Evolutionary conservation across 2,329 filamentous ascomycete genomes (phyloP), one percentile per base, ranked within the genome.

Genomic region (Trichoderma sp.): DNA sequence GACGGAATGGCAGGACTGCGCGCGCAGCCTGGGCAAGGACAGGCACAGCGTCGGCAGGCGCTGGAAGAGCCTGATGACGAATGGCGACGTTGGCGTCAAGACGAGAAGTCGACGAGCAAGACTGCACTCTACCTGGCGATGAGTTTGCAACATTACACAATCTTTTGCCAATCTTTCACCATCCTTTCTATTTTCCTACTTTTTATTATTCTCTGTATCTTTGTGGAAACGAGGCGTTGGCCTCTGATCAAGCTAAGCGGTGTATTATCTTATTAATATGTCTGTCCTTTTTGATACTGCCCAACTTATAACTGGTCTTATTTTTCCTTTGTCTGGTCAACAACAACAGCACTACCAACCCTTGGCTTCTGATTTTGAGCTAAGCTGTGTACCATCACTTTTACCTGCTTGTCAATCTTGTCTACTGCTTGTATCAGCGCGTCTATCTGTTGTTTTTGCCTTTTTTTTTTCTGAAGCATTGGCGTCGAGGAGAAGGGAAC

Each of bases 1-100:
- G 78, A 83, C 84, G 62, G 88, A 91, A 69, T 91, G 88, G 89
- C 87, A 89, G 70, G 88, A 91, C 75, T 91, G 88, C 77, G 89
- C 88, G 55, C 83, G 87, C 70, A 88, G 83, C 72, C 81, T 91
- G 8, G 88, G 89, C 71, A 87, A 85, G 74, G 87, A 90, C 78
- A 82, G 86, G 63, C 81, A 83, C 69, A 86, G 83, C 70, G 81
- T 90, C 57, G 85, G 85, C 53, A 81, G 84, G 62, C 81, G 89
- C 73, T 91, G 89, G 89, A 88, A 86, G 81, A 89, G 84, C 68
- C 79, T 91, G 43, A 84, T 91, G 78, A 78, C 83, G 55, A 82
- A 81, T 70, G 88, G 88, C 65, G 87, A 89, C 33, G 81, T 91
- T 27, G 88, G 87, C 10, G 79, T 91, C 74, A 88, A 88, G 79